These are phyloP conservation scores for Pseudogymnoascus sp. DNA, from an alignment of 2,329 filamentous ascomycete species.

Conservation along the genomic window DNA sequence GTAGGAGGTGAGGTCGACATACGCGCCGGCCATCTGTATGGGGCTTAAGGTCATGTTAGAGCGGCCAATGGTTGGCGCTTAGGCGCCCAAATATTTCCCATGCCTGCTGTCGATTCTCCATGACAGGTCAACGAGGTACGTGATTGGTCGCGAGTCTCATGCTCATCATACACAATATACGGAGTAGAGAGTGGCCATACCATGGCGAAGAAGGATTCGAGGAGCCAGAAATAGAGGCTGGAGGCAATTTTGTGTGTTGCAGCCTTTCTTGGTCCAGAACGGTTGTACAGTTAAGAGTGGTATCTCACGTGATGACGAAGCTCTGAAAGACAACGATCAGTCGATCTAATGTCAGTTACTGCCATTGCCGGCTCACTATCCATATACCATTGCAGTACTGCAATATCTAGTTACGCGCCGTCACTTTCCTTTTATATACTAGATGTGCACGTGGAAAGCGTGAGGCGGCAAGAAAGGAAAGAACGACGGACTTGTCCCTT, in stretches of 20 bases:
- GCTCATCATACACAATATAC: background rate
- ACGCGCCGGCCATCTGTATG: slow-evolving; percentile 10
- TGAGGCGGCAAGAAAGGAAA: background rate
- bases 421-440: background rate
- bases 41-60: background rate
- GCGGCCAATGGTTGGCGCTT: slow-evolving; percentile 6
- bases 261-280: background rate
- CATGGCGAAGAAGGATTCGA: background rate
- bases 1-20: slow-evolving; percentile 9
- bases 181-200: background rate
- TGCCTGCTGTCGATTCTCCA: slow-evolving; percentile 7
- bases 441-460: background rate
- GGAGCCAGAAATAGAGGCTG: slow-evolving; percentile 4
- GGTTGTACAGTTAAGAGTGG: background rate
- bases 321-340: background rate
- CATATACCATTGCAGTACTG: background rate
- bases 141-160: background rate
- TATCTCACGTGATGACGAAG: background rate
- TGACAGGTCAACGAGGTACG: background rate
- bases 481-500: background rate
- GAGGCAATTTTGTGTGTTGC: background rate
- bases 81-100: slow-evolving; percentile 9
- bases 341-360: background rate
- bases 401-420: background rate
- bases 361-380: background rate